phyloP scores from a whole-genome alignment of 345 rosid species.

The Turritis glabra region DNA sequence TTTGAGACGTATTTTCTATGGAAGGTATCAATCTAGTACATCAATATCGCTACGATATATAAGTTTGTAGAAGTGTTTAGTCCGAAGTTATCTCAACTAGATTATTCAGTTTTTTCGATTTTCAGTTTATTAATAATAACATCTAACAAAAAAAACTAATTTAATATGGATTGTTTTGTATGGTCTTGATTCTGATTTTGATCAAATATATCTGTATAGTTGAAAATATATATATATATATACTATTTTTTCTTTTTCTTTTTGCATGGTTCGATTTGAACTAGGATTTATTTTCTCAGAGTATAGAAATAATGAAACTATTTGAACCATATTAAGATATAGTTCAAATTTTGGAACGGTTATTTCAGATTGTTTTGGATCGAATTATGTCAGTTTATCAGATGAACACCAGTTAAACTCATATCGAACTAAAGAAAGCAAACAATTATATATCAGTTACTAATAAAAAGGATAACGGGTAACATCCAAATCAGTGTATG shows the following conservation, averaged over 20 bases:
- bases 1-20: background rate
- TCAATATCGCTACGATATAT: background rate
- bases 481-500: slow-evolving; percentile 26
- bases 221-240: no score
- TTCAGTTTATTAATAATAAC: no score
- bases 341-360: no score
- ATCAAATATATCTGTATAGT: no score
- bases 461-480: slow-evolving; percentile 13
- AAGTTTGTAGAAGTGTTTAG: background rate
- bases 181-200: background rate
- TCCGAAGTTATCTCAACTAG: background rate
- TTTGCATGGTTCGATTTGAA: background rate
- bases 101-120: no score
- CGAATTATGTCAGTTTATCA: background rate
- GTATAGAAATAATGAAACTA: background rate
- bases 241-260: background rate
- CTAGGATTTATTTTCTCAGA: no score
- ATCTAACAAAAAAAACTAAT: no score
- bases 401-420: background rate
- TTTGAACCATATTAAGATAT: no score
- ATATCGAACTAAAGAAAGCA: background rate
- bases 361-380: background rate
- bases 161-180: no score
- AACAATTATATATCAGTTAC: background rate
- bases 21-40: background rate